Conservation (phyloP, 495 filamentous ascomycete species). For the Penicillium odoratum region DNA sequence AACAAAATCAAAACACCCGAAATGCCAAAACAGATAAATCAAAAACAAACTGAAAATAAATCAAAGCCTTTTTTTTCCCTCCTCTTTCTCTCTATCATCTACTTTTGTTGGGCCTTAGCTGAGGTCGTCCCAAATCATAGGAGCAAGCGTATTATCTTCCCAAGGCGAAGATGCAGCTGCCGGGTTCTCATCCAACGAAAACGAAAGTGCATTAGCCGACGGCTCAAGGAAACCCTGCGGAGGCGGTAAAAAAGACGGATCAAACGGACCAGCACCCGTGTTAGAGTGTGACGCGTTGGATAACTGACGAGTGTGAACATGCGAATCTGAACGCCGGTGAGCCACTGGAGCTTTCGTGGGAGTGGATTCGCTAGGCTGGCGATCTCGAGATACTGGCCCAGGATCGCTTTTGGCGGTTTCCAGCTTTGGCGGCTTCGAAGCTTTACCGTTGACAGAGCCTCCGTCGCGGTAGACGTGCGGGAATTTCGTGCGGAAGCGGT, state of each 20-base stretch:
- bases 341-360: slow-evolving; percentile 13
- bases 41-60: neutral
- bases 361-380: slow-evolving; percentile 13
- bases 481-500: slow-evolving; percentile 78
- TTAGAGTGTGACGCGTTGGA: slow-evolving; percentile 18
- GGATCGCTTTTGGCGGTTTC: slow-evolving; percentile 4
- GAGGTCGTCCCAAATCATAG: slow-evolving; percentile 47
- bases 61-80: slow-evolving; percentile 2
- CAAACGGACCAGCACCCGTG: slow-evolving; percentile 18
- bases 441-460: slow-evolving; percentile 43
- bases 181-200: slow-evolving; percentile 37
- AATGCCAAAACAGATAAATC: neutral
- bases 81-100: slow-evolving; percentile 1
- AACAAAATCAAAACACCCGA: slow-evolving; percentile 9
- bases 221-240: slow-evolving; percentile 30
- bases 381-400: slow-evolving; percentile 14
- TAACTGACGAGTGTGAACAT: slow-evolving; percentile 19
- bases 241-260: slow-evolving; percentile 35
- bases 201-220: slow-evolving; percentile 28
- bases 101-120: slow-evolving; percentile 15
- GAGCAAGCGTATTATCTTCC: slow-evolving; percentile 46
- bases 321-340: slow-evolving; percentile 10
- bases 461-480: slow-evolving; percentile 68
- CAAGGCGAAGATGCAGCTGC: slow-evolving; percentile 28
- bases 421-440: slow-evolving; percentile 11